phyloP scores from a whole-genome alignment of 2,329 filamentous ascomycete genomes.

The Clonostachys rosea region DNA sequence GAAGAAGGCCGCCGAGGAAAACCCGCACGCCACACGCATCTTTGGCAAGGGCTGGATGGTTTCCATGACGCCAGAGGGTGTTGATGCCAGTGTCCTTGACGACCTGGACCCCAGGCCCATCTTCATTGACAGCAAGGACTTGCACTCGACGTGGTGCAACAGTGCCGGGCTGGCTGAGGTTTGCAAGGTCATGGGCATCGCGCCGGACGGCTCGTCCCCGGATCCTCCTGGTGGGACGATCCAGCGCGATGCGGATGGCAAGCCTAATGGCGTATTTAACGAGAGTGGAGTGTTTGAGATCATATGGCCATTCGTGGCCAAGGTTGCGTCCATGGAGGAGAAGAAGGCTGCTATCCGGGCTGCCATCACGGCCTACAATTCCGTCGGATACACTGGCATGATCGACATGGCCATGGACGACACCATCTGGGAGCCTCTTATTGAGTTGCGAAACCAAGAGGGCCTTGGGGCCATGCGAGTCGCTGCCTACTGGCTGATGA shows the following conservation, averaged over 20 bases:
- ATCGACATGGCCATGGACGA: constrained; percentile 61
- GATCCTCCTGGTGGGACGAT: constrained; percentile 48
- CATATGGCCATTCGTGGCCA: constrained; percentile 50
- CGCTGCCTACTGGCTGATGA: constrained; percentile 53
- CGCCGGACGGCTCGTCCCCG: constrained; percentile 23
- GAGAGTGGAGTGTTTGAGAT: constrained; percentile 47
- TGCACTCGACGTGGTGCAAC: constrained; percentile 55
- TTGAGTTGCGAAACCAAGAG: constrained; percentile 33
- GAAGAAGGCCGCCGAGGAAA: constrained; percentile 33
- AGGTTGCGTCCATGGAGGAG: constrained; percentile 39
- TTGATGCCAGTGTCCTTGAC: constrained; percentile 38
- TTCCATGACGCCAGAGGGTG: constrained; percentile 37
- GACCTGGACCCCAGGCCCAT: constrained; percentile 49
- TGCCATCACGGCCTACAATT: constrained; percentile 43
- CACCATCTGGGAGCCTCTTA: constrained; percentile 44
- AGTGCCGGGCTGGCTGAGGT: constrained; percentile 41
- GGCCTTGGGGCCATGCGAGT: constrained; percentile 32
- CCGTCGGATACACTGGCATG: constrained; percentile 48
- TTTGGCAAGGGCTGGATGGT: constrained; percentile 54
- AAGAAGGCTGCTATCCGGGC: constrained; percentile 40
- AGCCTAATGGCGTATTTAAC: constrained; percentile 42
- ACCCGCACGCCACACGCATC: constrained; percentile 42
- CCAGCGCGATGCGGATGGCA: constrained; percentile 40
- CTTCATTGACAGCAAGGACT: constrained; percentile 50
- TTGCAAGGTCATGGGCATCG: constrained; percentile 27